Evolutionary conservation across 768 basidiomycete genomes (phyloP).

Genomic region (Collybia mongolica): DNA sequence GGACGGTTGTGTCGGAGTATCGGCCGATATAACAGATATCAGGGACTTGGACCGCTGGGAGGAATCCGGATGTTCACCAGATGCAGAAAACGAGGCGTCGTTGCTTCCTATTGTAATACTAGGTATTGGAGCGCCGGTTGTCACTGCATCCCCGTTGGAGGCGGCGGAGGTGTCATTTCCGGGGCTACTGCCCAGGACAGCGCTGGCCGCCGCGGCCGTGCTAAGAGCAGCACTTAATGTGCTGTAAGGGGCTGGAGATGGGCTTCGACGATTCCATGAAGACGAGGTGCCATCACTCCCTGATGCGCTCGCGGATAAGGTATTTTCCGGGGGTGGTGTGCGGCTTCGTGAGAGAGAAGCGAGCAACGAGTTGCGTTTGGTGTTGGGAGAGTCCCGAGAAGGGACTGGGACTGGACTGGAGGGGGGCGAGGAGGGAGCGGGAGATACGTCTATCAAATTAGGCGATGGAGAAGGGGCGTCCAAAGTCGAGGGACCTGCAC

Average conservation of each 20-base stretch:
- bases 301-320: slow-evolving; percentile 20
- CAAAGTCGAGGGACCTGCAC: slow-evolving; percentile 31
- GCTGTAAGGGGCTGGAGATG: slow-evolving; percentile 41
- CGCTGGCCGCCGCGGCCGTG: slow-evolving; percentile 44
- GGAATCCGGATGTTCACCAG: slow-evolving; percentile 3
- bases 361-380: slow-evolving; percentile 26
- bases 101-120: slow-evolving; percentile 15
- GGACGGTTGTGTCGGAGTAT: slow-evolving; percentile 12
- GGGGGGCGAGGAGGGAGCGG: slow-evolving; percentile 22
- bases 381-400: slow-evolving; percentile 22
- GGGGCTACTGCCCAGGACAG: slow-evolving; percentile 28
- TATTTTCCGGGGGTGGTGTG: slow-evolving; percentile 28
- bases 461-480: slow-evolving; percentile 20
- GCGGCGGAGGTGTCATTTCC: slow-evolving; percentile 1
- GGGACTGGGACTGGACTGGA: slow-evolving; percentile 21
- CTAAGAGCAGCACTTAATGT: slow-evolving; percentile 44
- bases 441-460: slow-evolving; percentile 6
- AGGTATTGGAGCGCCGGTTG: slow-evolving; percentile 18
- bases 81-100: slow-evolving; percentile 1
- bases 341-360: slow-evolving; percentile 34
- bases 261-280: slow-evolving; percentile 29
- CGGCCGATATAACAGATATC: slow-evolving; percentile 7
- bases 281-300: slow-evolving; percentile 27
- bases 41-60: slow-evolving; percentile 2
- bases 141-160: slow-evolving; percentile 1